Evolutionary conservation across 176 grass and related monocot species (phyloP).

Genomic region (Musa itinerans): DNA sequence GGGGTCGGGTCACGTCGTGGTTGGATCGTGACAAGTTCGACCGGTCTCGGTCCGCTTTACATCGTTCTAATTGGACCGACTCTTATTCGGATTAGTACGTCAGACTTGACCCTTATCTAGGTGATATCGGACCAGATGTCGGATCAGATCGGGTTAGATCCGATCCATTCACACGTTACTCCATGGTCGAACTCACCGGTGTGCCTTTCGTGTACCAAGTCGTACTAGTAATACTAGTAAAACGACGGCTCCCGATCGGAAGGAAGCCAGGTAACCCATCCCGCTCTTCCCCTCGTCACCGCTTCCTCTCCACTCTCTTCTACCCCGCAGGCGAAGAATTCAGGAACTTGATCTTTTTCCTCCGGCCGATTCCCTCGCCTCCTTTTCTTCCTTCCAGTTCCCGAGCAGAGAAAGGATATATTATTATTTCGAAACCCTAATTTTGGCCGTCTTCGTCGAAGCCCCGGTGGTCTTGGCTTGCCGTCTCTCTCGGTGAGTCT

Average conservation of each 20-base stretch:
- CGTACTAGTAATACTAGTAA: background rate
- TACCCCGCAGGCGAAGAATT: background rate
- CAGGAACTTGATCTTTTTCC: background rate
- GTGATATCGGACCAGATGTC: too few species aligned
- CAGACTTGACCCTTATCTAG: too few species aligned
- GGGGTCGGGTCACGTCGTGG: too few species aligned
- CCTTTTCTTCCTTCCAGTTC: background rate
- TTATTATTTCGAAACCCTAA: background rate
- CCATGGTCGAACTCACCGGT: too few species aligned
- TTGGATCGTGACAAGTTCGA: too few species aligned
- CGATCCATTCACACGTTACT: too few species aligned
- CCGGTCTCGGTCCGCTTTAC: too few species aligned
- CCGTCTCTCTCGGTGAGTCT: background rate
- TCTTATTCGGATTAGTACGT: too few species aligned
- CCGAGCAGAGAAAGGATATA: background rate
- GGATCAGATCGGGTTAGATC: too few species aligned
- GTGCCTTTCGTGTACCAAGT: too few species aligned
- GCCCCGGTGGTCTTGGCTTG: background rate
- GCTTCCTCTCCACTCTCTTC: background rate
- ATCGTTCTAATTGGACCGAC: too few species aligned
- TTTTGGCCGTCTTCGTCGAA: background rate
- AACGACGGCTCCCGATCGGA: background rate
- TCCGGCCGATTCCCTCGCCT: background rate
- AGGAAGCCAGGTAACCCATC: background rate
- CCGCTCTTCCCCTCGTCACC: background rate